A percentile compares a stretch with the other conserved stretches of the same genome.
Evolutionary conservation across 768 basidiomycete species (phyloP).

Genomic region (Hortiboletus campestris): DNA sequence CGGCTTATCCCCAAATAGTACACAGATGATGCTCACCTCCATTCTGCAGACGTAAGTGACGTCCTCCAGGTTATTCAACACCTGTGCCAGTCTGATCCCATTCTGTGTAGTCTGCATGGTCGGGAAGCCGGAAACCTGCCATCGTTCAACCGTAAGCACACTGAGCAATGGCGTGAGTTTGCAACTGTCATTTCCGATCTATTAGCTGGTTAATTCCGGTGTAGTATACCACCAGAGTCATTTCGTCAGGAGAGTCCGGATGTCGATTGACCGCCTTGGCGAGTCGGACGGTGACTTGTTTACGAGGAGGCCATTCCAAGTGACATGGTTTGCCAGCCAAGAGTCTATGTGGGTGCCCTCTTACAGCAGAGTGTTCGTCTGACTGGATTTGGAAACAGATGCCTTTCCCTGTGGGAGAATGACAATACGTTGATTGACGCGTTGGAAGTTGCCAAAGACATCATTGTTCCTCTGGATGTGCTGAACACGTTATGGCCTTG

Average conservation of each 20-base stretch:
- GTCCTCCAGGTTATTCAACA: not conserved
- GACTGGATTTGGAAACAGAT: constrained; percentile 37
- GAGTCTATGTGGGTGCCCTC: constrained; percentile 50
- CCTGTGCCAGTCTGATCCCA: constrained; percentile 18
- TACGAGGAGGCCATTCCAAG: constrained; percentile 66
- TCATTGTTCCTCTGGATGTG: constrained; percentile 62
- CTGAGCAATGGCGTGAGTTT: constrained; percentile 76
- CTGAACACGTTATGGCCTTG: constrained; percentile 72
- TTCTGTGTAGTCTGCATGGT: constrained; percentile 46
- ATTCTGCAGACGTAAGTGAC: constrained; percentile 59
- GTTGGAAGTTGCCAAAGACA: constrained; percentile 62
- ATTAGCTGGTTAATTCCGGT: constrained; percentile 2
- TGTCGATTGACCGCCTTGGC: constrained; percentile 51
- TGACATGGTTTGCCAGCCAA: constrained; percentile 70
- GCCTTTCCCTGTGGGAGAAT: constrained; percentile 63
- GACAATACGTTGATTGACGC: constrained; percentile 58
- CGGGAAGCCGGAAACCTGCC: constrained; percentile 46
- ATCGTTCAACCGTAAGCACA: constrained; percentile 66
- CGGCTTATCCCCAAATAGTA: constrained; percentile 39
- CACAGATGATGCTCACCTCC: constrained; percentile 62
- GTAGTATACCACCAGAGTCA: constrained; percentile 68
- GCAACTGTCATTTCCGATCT: not conserved
- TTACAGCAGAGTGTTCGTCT: not conserved
- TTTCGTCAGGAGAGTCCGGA: constrained; percentile 59
- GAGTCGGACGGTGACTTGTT: constrained; percentile 53